Evolutionary conservation across 345 rosid genomes (phyloP).

Genomic region (Eucalyptus polyanthemos): DNA sequence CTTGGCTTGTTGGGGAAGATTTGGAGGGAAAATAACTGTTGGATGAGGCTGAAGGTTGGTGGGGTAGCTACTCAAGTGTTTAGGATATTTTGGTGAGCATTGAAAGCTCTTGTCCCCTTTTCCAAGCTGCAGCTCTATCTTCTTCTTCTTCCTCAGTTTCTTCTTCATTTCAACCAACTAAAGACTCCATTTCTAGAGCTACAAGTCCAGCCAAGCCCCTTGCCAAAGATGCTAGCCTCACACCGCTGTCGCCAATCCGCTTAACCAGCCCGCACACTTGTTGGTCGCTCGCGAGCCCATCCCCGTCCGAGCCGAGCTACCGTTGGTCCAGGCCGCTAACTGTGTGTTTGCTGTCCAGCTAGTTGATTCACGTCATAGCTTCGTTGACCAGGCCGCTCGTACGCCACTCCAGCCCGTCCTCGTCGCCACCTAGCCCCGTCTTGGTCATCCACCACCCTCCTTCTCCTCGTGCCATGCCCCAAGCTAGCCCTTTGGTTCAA

Average conservation of each 20-base stretch:
- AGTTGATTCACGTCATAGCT: rapidly evolving
- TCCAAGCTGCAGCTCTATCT: rapidly evolving
- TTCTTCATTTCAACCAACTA: rapidly evolving
- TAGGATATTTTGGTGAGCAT: too few relatives aligned
- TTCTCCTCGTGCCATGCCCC: rapidly evolving
- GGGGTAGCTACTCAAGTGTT: too few relatives aligned
- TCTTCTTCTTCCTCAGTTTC: too few relatives aligned
- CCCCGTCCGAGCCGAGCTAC: rapidly evolving
- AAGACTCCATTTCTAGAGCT: too few relatives aligned
- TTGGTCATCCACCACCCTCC: rapidly evolving
- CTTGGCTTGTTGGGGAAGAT: too few relatives aligned
- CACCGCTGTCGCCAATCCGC: rapidly evolving
- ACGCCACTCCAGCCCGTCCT: rapidly evolving
- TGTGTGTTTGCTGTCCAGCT: rapidly evolving
- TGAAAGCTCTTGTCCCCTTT: too few relatives aligned
- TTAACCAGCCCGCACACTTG: rapidly evolving
- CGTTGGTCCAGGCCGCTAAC: rapidly evolving
- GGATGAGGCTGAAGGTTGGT: too few relatives aligned
- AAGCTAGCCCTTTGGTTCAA: too few relatives aligned
- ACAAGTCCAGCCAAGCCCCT: too few relatives aligned
- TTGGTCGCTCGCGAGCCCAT: rapidly evolving
- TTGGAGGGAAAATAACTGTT: rapidly evolving
- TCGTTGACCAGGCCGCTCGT: rapidly evolving
- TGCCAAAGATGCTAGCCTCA: rapidly evolving
- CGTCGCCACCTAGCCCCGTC: rapidly evolving